Conservation (phyloP, 768 basidiomycete genomes). For the Termitomyces sp. region DNA sequence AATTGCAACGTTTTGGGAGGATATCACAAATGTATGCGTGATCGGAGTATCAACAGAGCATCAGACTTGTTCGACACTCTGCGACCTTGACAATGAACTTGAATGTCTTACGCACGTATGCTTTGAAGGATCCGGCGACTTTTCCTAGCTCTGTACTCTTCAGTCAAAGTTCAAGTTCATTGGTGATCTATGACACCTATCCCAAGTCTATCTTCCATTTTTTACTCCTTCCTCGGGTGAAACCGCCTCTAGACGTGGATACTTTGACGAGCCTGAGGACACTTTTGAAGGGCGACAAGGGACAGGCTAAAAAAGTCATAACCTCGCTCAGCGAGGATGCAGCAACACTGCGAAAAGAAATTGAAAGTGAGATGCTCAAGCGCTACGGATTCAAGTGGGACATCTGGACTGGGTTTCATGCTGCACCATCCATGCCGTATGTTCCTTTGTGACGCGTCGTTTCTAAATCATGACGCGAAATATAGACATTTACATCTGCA, state of each 20-base stretch:
- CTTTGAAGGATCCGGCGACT: constrained; percentile 39
- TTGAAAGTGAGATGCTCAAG: constrained; percentile 75
- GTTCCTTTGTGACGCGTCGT: constrained; percentile 20
- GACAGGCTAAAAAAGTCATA: constrained; percentile 49
- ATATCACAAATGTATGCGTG: not conserved
- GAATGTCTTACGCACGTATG: constrained; percentile 58
- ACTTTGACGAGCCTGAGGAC: constrained; percentile 50
- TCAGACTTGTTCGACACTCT: not conserved
- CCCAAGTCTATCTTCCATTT: constrained; percentile 89
- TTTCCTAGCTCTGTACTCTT: constrained; percentile 61
- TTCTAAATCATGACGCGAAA: not conserved
- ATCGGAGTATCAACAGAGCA: not conserved
- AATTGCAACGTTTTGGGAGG: not conserved
- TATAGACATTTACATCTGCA: constrained; percentile 79
- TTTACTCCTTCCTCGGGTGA: constrained; percentile 68
- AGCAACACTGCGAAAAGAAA: constrained; percentile 44
- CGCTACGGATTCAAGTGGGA: constrained; percentile 73
- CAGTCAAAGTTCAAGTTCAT: constrained; percentile 41
- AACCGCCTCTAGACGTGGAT: constrained; percentile 21
- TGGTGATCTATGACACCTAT: constrained; percentile 71
- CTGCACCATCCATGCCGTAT: constrained; percentile 79
- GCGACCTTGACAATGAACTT: constrained; percentile 30
- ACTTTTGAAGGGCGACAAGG: constrained; percentile 49
- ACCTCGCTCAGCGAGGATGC: constrained; percentile 51
- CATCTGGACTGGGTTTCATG: constrained; percentile 82